phyloP scores from a whole-genome alignment of 1,284 basidiomycete species.

The Volvariella volvacea region DNA sequence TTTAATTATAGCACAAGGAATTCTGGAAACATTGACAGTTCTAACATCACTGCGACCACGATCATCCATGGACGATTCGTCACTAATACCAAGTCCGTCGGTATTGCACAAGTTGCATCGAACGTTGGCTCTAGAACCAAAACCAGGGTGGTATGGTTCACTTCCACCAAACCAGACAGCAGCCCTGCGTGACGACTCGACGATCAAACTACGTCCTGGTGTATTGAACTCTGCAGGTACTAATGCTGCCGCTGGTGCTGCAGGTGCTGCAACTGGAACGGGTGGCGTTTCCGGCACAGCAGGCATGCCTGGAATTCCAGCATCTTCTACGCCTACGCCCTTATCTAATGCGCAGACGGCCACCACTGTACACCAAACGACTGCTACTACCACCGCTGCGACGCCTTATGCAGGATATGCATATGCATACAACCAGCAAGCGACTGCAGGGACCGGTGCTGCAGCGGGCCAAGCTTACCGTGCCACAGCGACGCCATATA shows the following conservation, averaged over 20 bases:
- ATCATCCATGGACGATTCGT: conserved; percentile 30
- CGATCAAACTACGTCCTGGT: conserved; percentile 51
- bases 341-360: conserved; percentile 10
- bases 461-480: conserved; percentile 19
- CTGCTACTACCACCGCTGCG: conserved; percentile 15
- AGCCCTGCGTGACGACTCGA: conserved; percentile 67
- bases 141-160: conserved; percentile 69
- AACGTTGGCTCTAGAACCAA: conserved; percentile 52
- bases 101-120: conserved; percentile 61
- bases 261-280: conserved; percentile 18
- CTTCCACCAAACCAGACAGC: conserved; percentile 49
- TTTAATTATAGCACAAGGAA: conserved; percentile 51
- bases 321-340: conserved; percentile 8
- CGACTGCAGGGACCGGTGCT: not conserved
- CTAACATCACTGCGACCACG: conserved; percentile 67
- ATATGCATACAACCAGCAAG: conserved; percentile 22
- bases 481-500: conserved; percentile 19
- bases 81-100: conserved; percentile 53
- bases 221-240: conserved; percentile 26
- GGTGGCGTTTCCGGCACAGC: too few species aligned
- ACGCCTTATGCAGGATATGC: conserved; percentile 29
- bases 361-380: not conserved
- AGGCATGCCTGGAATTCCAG: not conserved
- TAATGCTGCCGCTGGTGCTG: conserved; percentile 18
- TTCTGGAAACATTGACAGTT: conserved; percentile 60